Evolutionary conservation across 2,329 filamentous ascomycete species (phyloP).

Genomic region (Dactylellina leptospora): DNA sequence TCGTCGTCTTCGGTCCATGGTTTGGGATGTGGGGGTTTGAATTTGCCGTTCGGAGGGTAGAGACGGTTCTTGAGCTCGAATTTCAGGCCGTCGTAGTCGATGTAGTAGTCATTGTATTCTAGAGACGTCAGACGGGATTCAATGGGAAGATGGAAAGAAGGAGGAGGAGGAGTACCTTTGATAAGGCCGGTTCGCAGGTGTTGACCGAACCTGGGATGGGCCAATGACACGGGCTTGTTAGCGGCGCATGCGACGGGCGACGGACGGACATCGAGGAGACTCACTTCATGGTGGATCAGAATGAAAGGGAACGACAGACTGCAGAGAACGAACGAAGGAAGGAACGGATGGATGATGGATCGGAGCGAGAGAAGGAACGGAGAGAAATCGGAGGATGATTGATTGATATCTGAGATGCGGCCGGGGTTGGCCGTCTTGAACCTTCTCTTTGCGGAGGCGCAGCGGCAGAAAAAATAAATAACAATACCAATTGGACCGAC

Average conservation of each 20-base stretch:
- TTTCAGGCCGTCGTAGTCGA: constrained; percentile 95
- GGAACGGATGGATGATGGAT: background rate
- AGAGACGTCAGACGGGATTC: background rate
- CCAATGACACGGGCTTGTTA: constrained; percentile 42
- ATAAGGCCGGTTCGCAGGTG: constrained; percentile 95
- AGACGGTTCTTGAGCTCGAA: constrained; percentile 78
- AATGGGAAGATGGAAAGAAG: background rate
- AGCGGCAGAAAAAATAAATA: no score
- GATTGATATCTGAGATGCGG: constrained; percentile 28
- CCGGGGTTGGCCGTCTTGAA: constrained; percentile 25
- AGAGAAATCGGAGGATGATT: constrained; percentile 1
- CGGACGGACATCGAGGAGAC: background rate
- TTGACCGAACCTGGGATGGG: constrained; percentile 78
- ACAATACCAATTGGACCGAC: no score
- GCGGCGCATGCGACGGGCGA: constrained; percentile 9
- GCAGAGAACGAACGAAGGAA: constrained; percentile 6
- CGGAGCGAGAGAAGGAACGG: background rate
- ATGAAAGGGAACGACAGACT: constrained; percentile 2
- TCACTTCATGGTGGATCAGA: constrained; percentile 41
- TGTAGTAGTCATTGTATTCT: constrained; percentile 98
- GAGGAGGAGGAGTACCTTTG: constrained; percentile 63
- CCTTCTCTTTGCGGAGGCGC: constrained; percentile 44
- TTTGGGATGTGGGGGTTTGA: constrained; percentile 58
- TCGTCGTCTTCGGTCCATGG: constrained; percentile 93
- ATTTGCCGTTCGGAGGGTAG: constrained; percentile 65